Evolutionary conservation across 2,329 filamentous ascomycete genomes (phyloP), one percentile per base, ranked within the genome.

Genomic region (Laburnicola sp.): DNA sequence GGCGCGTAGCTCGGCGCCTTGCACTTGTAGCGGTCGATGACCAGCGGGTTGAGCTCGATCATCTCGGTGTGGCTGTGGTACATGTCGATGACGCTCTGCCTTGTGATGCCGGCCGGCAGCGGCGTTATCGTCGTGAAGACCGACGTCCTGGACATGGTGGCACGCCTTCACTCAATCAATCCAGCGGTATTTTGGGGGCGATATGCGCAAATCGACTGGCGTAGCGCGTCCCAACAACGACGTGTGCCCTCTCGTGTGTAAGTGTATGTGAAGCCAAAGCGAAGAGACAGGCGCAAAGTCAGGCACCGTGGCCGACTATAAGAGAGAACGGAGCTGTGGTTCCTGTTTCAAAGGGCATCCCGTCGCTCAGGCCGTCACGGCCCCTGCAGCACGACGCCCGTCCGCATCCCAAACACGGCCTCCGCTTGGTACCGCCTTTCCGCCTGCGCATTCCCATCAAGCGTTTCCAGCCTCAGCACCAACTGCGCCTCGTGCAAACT

Each of bases 1-100:
- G 82, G 77, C 9, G 87, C 86, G 65, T 86, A 81, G 23, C 79
- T 65, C 0, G 90, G 89, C 2, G 89, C 80, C 40, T 82, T 79
- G 72, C 89, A 89, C 28, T 79, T 79, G 59, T 86, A 81, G 50
- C 89, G 82, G 54, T 88, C 85, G 56, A 87, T 84, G 48, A 96
- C 87, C 41, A 95, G 80, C 1, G 91, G 91, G 71, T 95, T 96
- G 50, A 96, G 78, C 67, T 93, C 87, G 65, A 96, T 95, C 86
- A 96, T 95, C 62, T 86, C 86, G 43, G 80, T 71, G 74, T 95
- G 90, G 71, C 87, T 81, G 71, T 91, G 89, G 28, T 96, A 84
- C 59, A 89, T 89, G 47, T 83, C 79, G 57, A 95, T 70, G 36
- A 89, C 89, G n/a, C 83, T 80, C 59, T 87, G 80, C 48, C 89